Percentiles rank a stretch among this genome's conserved stretches.
phyloP scores from a whole-genome alignment of 352 stramenopile genomes.

The Phytopythium montanum region DNA sequence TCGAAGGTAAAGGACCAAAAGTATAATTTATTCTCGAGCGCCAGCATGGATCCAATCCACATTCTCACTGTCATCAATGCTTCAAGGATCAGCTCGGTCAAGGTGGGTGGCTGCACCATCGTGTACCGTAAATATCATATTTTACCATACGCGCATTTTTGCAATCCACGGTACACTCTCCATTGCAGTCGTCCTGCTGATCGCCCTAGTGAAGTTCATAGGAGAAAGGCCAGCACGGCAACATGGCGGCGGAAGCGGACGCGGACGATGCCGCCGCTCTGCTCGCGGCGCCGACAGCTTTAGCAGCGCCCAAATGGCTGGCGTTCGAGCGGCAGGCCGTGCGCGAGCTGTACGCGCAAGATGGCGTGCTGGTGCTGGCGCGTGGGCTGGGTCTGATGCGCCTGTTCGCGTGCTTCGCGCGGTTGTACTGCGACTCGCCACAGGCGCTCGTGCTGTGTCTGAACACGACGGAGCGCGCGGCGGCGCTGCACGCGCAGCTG shows the following conservation, averaged over 20 bases:
- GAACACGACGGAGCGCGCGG: slow-evolving; percentile 88
- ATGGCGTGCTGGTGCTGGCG: slow-evolving; percentile 92
- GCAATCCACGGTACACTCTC: no score
- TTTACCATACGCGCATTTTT: no score
- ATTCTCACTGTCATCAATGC: not conserved
- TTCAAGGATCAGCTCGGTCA: no score
- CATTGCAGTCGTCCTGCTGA: not conserved
- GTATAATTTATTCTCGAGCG: slow-evolving; percentile 5
- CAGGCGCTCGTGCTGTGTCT: slow-evolving; percentile 90
- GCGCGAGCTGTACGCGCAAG: slow-evolving; percentile 63
- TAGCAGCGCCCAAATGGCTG: slow-evolving; percentile 49
- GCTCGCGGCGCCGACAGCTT: slow-evolving; percentile 4
- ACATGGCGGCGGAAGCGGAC: not conserved
- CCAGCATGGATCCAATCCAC: not conserved
- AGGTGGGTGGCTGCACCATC: no score
- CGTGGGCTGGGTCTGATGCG: slow-evolving; percentile 87
- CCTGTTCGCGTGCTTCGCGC: slow-evolving; percentile 89
- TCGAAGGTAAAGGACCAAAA: not conserved
- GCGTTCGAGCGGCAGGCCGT: slow-evolving; percentile 72
- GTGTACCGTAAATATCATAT: no score
- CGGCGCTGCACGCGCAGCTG: slow-evolving; percentile 71
- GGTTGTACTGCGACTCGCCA: slow-evolving; percentile 80
- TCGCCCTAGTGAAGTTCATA: not conserved
- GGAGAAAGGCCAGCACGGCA: not conserved
- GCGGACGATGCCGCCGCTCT: not conserved